Evolutionary conservation across 2,329 filamentous ascomycete genomes (phyloP).

Genomic region (Fusarium concolor): DNA sequence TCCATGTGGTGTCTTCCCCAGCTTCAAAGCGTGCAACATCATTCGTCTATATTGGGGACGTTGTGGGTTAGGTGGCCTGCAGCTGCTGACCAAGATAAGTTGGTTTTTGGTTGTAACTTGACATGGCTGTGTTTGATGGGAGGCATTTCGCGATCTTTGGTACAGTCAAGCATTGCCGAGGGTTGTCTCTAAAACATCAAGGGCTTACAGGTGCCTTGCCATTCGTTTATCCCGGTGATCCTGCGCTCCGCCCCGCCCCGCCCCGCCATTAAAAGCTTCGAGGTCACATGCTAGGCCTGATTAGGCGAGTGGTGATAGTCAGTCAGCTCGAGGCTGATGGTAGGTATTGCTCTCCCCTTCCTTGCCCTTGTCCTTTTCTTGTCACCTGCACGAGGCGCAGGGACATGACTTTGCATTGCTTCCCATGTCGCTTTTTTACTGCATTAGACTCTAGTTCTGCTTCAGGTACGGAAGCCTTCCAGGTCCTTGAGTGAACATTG

Average conservation of each 20-base stretch:
- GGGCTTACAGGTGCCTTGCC: neutral
- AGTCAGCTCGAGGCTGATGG: slow-evolving; percentile 20
- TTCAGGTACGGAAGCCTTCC: neutral
- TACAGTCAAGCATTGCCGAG: slow-evolving; percentile 2
- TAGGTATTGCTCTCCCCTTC: slow-evolving; percentile 4
- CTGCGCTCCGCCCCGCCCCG: slow-evolving; percentile 34
- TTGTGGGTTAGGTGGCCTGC: neutral
- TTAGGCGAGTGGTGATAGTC: slow-evolving; percentile 14
- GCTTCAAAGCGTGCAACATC: slow-evolving; percentile 15
- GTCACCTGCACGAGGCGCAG: slow-evolving; percentile 11
- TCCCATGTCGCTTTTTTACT: neutral
- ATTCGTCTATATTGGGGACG: slow-evolving; percentile 21
- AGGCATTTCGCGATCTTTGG: neutral
- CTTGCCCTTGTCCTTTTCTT: neutral
- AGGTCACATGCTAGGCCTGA: neutral
- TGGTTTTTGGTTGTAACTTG: neutral
- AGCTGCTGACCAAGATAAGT: slow-evolving; percentile 19
- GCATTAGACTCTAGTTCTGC: neutral
- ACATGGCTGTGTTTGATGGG: neutral
- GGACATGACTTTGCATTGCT: slow-evolving; percentile 4
- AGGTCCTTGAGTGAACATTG: neutral
- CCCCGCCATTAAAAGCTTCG: slow-evolving; percentile 33
- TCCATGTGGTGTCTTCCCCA: slow-evolving; percentile 36
- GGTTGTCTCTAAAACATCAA: slow-evolving; percentile 7
- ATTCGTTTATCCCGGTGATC: neutral